Evolutionary conservation across 768 basidiomycete genomes (phyloP).

Genomic region (Tulasnella sp.): DNA sequence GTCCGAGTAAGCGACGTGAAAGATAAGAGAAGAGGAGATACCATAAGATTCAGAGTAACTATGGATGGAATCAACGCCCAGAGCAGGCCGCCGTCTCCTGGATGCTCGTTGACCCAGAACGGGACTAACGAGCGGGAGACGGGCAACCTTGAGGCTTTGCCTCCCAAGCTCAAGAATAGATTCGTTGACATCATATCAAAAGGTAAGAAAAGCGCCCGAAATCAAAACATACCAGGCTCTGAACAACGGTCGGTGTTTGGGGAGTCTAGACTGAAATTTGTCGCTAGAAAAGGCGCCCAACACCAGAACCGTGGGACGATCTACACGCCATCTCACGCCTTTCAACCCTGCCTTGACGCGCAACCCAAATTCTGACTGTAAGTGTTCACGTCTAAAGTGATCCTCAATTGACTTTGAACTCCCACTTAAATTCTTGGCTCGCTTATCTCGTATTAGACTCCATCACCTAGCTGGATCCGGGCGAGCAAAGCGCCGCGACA

Average conservation of each 20-base stretch:
- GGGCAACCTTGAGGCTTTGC: conserved; percentile 12
- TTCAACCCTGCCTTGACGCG: background rate
- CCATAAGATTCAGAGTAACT: conserved; percentile 21
- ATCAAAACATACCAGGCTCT: background rate
- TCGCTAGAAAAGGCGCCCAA: background rate
- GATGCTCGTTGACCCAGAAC: conserved; percentile 12
- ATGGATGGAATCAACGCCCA: conserved; percentile 10
- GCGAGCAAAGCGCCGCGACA: no score
- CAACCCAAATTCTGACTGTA: background rate
- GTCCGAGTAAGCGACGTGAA: background rate
- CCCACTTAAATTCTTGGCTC: background rate
- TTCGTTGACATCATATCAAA: background rate
- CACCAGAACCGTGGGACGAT: background rate
- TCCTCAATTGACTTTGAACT: no score
- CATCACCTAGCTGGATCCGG: background rate
- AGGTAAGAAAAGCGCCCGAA: background rate
- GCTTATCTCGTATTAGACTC: background rate
- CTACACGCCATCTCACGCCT: background rate
- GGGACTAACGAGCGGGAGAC: background rate
- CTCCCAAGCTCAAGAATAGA: conserved; percentile 14
- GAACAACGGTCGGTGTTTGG: background rate
- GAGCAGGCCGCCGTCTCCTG: background rate
- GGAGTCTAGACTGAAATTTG: background rate
- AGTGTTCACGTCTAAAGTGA: background rate
- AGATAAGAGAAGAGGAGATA: background rate